These are phyloP conservation scores for Niebla homalea DNA, from an alignment of 495 filamentous ascomycete species.

Conservation along the genomic window DNA sequence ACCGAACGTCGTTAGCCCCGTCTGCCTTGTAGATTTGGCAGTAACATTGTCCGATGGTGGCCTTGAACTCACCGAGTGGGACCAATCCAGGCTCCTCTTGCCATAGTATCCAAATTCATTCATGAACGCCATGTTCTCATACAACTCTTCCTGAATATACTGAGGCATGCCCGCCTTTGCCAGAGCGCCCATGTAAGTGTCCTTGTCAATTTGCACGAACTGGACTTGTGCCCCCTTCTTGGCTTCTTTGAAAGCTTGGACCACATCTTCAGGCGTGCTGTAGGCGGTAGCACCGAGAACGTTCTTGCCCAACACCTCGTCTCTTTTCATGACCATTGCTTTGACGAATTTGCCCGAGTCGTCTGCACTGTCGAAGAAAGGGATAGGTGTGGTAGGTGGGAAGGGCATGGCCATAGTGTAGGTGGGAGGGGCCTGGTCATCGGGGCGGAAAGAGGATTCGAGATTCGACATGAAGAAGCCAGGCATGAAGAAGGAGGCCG, in stretches of 20 bases:
- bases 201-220: conserved; percentile 29
- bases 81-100: conserved; percentile 17
- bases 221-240: conserved; percentile 34
- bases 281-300: conserved; percentile 37
- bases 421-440: conserved; percentile 16
- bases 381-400: conserved; percentile 28
- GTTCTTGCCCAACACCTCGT: conserved; percentile 13
- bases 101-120: conserved; percentile 39
- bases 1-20: neutral
- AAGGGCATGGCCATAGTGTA: conserved; percentile 34
- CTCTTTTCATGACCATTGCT: conserved; percentile 23
- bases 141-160: conserved; percentile 32
- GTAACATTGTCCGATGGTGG: neutral
- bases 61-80: neutral
- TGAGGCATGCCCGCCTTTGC: conserved; percentile 25
- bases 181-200: conserved; percentile 34
- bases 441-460: conserved; percentile 15
- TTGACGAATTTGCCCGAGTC: conserved; percentile 47
- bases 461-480: conserved; percentile 48
- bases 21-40: neutral
- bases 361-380: conserved; percentile 36
- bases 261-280: conserved; percentile 31
- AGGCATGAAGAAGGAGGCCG: conserved; percentile 41
- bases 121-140: conserved; percentile 40
- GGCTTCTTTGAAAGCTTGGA: conserved; percentile 35